A percentile compares a stretch with the other conserved stretches of the same genome.
Conservation (phyloP, 106 monocot species). For the Dioscorea dumetorum region DNA sequence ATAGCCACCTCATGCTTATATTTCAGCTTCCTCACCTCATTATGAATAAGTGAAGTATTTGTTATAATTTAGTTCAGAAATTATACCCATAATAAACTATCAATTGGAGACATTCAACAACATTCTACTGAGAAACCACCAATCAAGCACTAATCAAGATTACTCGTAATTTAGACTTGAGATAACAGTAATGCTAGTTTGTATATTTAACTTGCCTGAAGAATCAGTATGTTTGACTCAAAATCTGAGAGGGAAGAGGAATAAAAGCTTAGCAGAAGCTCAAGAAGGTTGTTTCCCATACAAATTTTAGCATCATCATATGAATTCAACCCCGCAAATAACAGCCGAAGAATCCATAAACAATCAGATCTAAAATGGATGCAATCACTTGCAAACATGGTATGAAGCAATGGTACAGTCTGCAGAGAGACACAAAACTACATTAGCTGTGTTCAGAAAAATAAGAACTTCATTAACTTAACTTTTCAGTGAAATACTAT, state of each 20-base stretch:
- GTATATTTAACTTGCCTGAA: conserved; percentile 52
- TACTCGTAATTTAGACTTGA: no score
- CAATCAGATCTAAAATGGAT: conserved; percentile 63
- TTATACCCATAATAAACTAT: no score
- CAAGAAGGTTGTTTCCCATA: conserved; percentile 32
- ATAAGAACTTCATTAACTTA: neutral
- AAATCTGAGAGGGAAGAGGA: conserved; percentile 64
- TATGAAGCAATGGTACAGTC: conserved; percentile 69
- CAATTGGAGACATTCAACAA: no score
- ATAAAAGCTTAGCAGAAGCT: conserved; percentile 57
- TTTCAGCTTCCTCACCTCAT: no score
- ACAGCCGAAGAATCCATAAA: conserved; percentile 76
- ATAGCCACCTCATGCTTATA: no score
- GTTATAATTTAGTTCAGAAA: no score
- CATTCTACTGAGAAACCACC: no score
- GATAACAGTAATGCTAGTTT: no score
- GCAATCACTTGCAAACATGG: conserved; percentile 57
- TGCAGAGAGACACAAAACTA: conserved; percentile 11
- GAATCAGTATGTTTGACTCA: conserved; percentile 55
- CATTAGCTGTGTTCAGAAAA: no score
- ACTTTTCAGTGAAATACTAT: neutral
- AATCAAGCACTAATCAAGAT: no score
- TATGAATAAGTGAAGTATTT: no score
- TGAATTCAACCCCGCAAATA: conserved; percentile 68
- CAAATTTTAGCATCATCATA: conserved; percentile 74